Base-by-base conservation (phyloP, 148 eudicot genomes). In the Pharnaceum exiguum region DNA sequence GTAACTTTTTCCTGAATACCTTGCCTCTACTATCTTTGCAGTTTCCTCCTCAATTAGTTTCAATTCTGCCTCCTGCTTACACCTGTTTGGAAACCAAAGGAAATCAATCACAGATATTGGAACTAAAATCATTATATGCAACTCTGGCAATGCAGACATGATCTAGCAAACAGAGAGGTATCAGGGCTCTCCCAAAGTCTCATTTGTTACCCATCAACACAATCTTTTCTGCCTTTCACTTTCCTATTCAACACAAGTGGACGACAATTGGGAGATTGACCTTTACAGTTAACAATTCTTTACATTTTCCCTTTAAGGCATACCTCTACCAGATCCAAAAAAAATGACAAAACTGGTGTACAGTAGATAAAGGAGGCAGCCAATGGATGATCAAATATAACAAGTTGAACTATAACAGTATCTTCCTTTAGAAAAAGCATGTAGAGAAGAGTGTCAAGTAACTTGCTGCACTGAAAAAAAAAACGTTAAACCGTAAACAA, bases 321-420 rank as follows among this genome's bases (percentile, higher is more conserved):
- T 87, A 90, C 97, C 95, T 90, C 97, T 84, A 84, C 80, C 76
- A 43, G 77, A 75, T 65, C 82, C 90, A 84, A 85, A 91, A 87
- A 88, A 69, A 85, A 82, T 76, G 76, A 82, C 87, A 88, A 85
- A 88, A 82, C 84, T 81, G 88, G 78, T 70, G 80, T 80, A 91
- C 76, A 85, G 90, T 91, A 84, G 87, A 80, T 79, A 78, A 85
- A 91, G 69, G 85, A 82, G 75, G 85, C 85, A 82, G 81, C 90
- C 84, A 87, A 87, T 77, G 79, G 82, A 82, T 80, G 84, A 81
- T 87, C 90, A 87, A 75, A 75, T 75, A 73, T 79, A 80, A 87
- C 86, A 82, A 88, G 87, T 83, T 72, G 95, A 83, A 75, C 58
- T 69, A 79, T 79, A 85, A 82, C 90, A 81, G 88, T 77, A 81